These are phyloP conservation scores for Talaromyces adpressus DNA, from an alignment of 495 filamentous ascomycete species.

Conservation along the genomic window DNA sequence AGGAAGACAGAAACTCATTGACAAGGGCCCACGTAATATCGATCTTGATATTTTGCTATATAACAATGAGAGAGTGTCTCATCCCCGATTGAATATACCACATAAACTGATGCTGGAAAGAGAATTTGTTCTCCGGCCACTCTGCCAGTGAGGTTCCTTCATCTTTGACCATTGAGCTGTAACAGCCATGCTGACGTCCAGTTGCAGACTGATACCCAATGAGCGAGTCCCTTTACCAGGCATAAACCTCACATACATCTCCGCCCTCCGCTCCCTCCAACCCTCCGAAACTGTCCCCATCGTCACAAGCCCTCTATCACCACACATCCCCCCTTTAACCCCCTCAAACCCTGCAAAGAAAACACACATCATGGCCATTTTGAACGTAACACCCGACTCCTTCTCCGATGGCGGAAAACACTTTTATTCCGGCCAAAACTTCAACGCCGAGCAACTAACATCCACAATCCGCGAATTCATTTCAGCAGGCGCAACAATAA, in stretches of 20 bases:
- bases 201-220: conserved; percentile 54
- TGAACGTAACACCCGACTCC: conserved; percentile 94
- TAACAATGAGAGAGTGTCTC: conserved; percentile 55
- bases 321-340: conserved; percentile 50
- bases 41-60: conserved; percentile 93
- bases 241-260: conserved; percentile 30
- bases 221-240: conserved; percentile 38
- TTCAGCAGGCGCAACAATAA: conserved; percentile 62
- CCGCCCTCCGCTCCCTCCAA: conserved; percentile 58
- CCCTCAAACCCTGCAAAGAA: conserved; percentile 55
- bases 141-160: conserved; percentile 62
- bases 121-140: conserved; percentile 85
- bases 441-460: conserved; percentile 24
- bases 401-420: conserved; percentile 86
- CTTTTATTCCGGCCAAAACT: conserved; percentile 22
- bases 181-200: conserved; percentile 7
- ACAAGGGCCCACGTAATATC: conserved; percentile 90
- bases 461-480: conserved; percentile 53
- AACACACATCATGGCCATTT: conserved; percentile 86
- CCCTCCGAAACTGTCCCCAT: conserved; percentile 43
- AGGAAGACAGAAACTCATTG: conserved; percentile 75
- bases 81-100: conserved; percentile 72
- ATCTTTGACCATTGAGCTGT: background rate
- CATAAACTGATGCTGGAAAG: conserved; percentile 82
- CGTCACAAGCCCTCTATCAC: conserved; percentile 64